Evolutionary conservation across 2,329 filamentous ascomycete genomes (phyloP).

Genomic region (Clonostachys sp.): DNA sequence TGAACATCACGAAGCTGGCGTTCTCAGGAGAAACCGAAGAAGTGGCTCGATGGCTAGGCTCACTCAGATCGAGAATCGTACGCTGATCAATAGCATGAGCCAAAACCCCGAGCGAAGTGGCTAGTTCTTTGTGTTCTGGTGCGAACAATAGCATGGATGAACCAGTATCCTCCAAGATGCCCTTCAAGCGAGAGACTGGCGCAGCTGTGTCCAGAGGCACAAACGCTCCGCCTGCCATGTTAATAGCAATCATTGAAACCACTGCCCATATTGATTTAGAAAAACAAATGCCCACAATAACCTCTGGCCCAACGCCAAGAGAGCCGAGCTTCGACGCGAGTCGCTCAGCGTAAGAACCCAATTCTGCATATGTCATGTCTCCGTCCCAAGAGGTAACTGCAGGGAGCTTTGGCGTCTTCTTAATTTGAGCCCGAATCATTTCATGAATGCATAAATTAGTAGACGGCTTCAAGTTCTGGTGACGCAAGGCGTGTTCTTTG

Average conservation of each 20-base stretch:
- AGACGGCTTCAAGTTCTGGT: background rate
- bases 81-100: background rate
- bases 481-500: background rate
- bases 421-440: background rate
- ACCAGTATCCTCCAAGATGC: constrained; percentile 1
- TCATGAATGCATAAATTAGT: background rate
- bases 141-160: constrained; percentile 4
- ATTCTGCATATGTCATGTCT: background rate
- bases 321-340: constrained; percentile 1
- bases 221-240: constrained; percentile 23
- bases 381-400: constrained; percentile 39
- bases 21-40: constrained; percentile 4
- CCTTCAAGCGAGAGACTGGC: constrained; percentile 9
- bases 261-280: constrained; percentile 26
- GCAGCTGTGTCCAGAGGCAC: constrained; percentile 26
- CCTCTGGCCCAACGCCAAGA: constrained; percentile 11
- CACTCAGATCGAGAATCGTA: background rate
- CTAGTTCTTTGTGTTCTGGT: background rate
- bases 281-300: constrained; percentile 22
- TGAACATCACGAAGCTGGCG: constrained; percentile 6
- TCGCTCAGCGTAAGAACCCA: background rate
- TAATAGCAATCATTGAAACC: constrained; percentile 21
- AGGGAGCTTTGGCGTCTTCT: constrained; percentile 1
- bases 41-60: constrained; percentile 4
- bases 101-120: background rate